Percentiles rank a stretch among this genome's conserved stretches.
Evolutionary conservation across 2,329 filamentous ascomycete genomes (phyloP).

Genomic region (Aspergillus hortae): DNA sequence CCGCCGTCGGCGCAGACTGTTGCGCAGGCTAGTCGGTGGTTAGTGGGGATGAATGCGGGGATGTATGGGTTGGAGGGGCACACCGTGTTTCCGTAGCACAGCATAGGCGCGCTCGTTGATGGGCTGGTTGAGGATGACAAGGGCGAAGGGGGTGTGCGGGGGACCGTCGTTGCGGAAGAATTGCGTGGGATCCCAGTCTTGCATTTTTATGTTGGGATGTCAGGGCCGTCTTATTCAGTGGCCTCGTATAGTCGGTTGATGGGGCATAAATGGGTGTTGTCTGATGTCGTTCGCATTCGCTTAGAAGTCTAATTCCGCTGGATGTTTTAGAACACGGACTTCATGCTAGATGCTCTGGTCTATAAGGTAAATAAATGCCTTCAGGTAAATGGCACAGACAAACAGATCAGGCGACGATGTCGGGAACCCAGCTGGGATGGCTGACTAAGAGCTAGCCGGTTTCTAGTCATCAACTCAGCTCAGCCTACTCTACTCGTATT

Average conservation of each 20-base stretch:
- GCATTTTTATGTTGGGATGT: slow-evolving; percentile 16
- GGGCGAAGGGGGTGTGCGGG: slow-evolving; percentile 37
- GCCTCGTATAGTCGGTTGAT: too few relatives aligned
- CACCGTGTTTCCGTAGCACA: slow-evolving; percentile 36
- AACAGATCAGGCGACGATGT: too few relatives aligned
- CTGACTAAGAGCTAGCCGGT: slow-evolving; percentile 1
- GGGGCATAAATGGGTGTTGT: too few relatives aligned
- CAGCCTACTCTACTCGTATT: too few relatives aligned
- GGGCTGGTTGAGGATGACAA: slow-evolving; percentile 62
- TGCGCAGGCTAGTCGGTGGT: slow-evolving; percentile 51
- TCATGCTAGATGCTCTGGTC: too few relatives aligned
- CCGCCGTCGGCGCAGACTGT: slow-evolving; percentile 87
- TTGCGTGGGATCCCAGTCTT: slow-evolving; percentile 39
- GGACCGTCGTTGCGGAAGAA: slow-evolving; percentile 32
- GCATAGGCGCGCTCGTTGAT: slow-evolving; percentile 45
- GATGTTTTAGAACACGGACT: too few relatives aligned
- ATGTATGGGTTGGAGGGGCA: not conserved
- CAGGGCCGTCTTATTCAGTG: not conserved
- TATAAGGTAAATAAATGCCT: too few relatives aligned
- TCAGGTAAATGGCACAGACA: too few relatives aligned
- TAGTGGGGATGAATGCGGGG: not conserved
- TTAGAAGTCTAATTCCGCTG: too few relatives aligned
- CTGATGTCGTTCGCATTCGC: too few relatives aligned
- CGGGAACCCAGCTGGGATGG: not conserved
- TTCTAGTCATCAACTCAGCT: not conserved